Evolutionary conservation across 1,139 yeast genomes (phyloP), one percentile per base, ranked within the genome.

Genomic region (Suhomyces choctaworum): DNA sequence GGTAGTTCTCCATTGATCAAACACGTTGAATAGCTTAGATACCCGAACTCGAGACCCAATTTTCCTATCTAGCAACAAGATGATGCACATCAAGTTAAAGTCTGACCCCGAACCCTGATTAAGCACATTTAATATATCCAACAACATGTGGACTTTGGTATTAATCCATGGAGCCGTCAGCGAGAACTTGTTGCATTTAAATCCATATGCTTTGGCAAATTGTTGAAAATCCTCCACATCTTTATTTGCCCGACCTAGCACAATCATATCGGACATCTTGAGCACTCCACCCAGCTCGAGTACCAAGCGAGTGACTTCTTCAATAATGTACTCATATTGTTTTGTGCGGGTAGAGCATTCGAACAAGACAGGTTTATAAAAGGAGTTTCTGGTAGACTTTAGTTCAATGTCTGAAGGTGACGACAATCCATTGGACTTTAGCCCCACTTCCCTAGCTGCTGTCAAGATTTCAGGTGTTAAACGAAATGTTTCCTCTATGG

Each of bases 401-500:
- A 38, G 25, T 1, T 40, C 38, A 6, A 22, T 4, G 4, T 21
- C 16, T 4, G 25, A 13, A 1, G 9, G 4, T 4, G 22, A 5
- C 12, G 16, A 22, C 14, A 33, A 28, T 7, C 39, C 39, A 26
- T 41, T 46, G 4, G 50, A 42, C 16, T 32, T 31, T 14, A 56
- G 36, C 8, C 41, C 48, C 11, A 40, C 31, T n/a, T 39, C 54
- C 5, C 61, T 54, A 1, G 84, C 70, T 1, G 70, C 62, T 2
- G 59, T 45, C 19, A 78, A 54, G 4, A 82, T 68, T 37, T 77
- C 79, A 0, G 82, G 80, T 0, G 85, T 68, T 25, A 78, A 70
- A 42, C 90, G 58, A 46, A 81, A 82, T 8, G 80, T 70, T 44
- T 79, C 78, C 17, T 56, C 48, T 30, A 82, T 54, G 4, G 56